Base-by-base conservation (phyloP, 2,329 filamentous ascomycete genomes). In the Alternaria sp. region DNA sequence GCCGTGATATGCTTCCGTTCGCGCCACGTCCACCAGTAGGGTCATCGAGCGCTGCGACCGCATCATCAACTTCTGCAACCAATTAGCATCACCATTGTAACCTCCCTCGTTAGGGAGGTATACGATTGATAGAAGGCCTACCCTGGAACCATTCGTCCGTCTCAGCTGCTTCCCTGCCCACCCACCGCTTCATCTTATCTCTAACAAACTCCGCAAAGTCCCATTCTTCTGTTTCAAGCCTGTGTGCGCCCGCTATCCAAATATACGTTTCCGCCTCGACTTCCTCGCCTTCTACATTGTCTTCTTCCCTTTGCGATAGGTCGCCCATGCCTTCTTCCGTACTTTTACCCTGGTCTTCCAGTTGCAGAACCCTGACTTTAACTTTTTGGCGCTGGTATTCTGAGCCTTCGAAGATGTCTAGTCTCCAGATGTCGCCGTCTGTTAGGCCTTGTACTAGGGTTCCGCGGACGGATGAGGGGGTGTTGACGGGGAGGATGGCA, bases 121-220 rank as follows among this genome's bases (percentile, higher is more conserved):
- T 36, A 14, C 48, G 68, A 60, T 69, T 62, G 31, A 73, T 72
- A 28, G 65, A 73, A 51, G 60, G 55, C 79, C 65, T 74, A 81
- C 79, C 79, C 63, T 73, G 73, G 65, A 80, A 80, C 61, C 80
- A 80, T 62, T 80, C 80, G 56, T 83, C 80, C 17, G 76, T 78
- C 60, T 81, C 80, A 31, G 74, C 74, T 0, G 70, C 76, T 28
- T 63, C 67, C 11, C 80, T 40, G 3, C 75, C 83, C 58, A 83
- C 80, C 87, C 87, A 89, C 66, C 80, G 79, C 48, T 76, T 71
- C 83, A 90, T 80, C 80, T 93, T 96, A 61, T 95, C 88, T 68
- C 83, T 82, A 61, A 89, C 86, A 74, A 97, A 98, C 62, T 90
- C 87, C 46, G 89, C 87, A 79, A 93, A 95, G 75, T 96, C 91